Evolutionary conservation across 306 rosid genomes (phyloP), one percentile per base, ranked within the genome.

Genomic region (Vigna radiata): DNA sequence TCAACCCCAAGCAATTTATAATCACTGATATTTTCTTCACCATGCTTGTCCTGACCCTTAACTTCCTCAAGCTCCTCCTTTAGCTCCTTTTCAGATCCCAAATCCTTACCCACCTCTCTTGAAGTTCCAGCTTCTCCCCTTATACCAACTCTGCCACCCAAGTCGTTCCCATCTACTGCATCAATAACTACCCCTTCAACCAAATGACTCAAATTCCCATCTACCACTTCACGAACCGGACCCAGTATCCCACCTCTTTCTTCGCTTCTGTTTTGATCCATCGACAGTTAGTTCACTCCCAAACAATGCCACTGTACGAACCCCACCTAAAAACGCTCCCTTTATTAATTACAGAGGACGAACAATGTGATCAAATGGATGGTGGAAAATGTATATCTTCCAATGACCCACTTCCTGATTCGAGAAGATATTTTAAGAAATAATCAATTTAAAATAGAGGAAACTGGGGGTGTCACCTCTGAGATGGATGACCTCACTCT

Each of bases 251-350:
- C 84, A 50, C 69, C 80, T 5, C 56, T 76, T 9, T 59, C 77
- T 44, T 58, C 49, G 33, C 46, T 63, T 76, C 58, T 77, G 59
- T 79, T 85, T 71, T 47, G 85, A 84, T 84, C 93, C 97, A 92
- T 92, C 48, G 48, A 78, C 70, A 72, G 68, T 43, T 55, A 7
- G 55, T 54, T 75, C 72, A 82, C 84, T 67, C 14, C 73, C 76
- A 8, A 64, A 71, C 76, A 33, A 64, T 46, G 70, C 39, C 80
- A 72, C 50, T 44, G 59, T 2, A 31, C 77, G 59, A 47, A 84
- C 58, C 79, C 75, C 65, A 56, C 79, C 59, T 10, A 52, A 48
- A 64, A 67, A 54, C n/a, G 3, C 18, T 41, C 12, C 53, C 37
- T 59, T 48, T 44, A 33, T 47, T 62, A 64, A 59, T 13, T 72